Base-by-base conservation (phyloP, 2,329 filamentous ascomycete species). In the Colletotrichum lentis region DNA sequence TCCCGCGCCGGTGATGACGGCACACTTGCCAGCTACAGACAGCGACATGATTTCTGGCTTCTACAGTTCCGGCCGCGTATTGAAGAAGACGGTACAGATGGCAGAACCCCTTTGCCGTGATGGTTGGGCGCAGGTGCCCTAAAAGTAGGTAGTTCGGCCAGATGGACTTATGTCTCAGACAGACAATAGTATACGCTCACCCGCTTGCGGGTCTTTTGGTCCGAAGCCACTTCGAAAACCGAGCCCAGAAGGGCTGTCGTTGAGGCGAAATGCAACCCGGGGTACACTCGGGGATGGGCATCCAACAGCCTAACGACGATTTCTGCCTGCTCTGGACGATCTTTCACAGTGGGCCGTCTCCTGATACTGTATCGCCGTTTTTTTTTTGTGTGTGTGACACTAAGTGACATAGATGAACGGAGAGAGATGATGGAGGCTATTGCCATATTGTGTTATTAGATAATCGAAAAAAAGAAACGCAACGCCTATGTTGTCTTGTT, bases 1-100 rank as follows among this genome's bases (percentile, higher is more conserved):
- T 7, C 75, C 75, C 5, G 72, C 69, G 7, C 69, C 69, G 2
- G 61, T 69, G 52, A 70, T 54, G 35, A 70, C 50, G 24, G 66
- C 77, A 49, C 74, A 68, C 37, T 77, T 76, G 31, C 74, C 75
- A 7, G 70, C 64, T 37, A 76, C 73, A 3, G 71, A 72, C n/a
- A 67, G 52, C 18, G 59, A 61, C 72, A 73, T 73, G 18, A 20
- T 54, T 11, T 22, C 5, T 16, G n/a, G 12, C 11, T 43, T 55
- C 18, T 46, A 11, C 37, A 20, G 16, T 27, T 24, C 27, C 18
- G 27, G 49, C 16, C 1, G 12, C 16, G 6, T 22, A 16, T n/a
- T 3, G 31, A 39, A 3, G n/a, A 22, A 39, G 35, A 7, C 6
- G 10, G n/a, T 22, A 12, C 2, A 54, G 12, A 11, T 11, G 31